Percentiles rank a stretch among this genome's conserved stretches.
Conservation (phyloP, 257 asterid species). For the Capsicum rhomboideum region DNA sequence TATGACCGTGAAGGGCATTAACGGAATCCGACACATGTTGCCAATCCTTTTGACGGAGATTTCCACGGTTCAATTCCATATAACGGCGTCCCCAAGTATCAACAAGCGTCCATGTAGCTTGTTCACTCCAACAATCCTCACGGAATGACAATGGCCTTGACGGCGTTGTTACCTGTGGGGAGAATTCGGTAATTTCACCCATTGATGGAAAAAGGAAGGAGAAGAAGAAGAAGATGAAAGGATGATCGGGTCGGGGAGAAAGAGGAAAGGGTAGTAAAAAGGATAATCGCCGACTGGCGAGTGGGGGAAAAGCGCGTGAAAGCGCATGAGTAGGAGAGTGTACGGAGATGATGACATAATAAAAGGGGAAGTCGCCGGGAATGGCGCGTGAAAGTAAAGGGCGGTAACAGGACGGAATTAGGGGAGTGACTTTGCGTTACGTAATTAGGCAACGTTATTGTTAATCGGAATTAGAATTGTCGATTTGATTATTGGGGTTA, state of each 20-base stretch:
- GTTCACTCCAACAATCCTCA: slow-evolving; percentile 87
- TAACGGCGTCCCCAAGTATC: slow-evolving; percentile 83
- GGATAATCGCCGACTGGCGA: slow-evolving; percentile 28
- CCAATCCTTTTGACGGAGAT: slow-evolving; percentile 86
- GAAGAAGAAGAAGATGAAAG: neutral
- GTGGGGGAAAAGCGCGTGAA: slow-evolving; percentile 19
- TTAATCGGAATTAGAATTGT: neutral
- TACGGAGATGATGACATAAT: slow-evolving; percentile 13
- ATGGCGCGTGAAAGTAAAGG: slow-evolving; percentile 8
- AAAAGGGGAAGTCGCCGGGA: slow-evolving; percentile 3
- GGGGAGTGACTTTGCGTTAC: neutral
- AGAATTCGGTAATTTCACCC: slow-evolving; percentile 51
- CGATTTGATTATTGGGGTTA: neutral
- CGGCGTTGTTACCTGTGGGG: slow-evolving; percentile 30
- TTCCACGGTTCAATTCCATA: slow-evolving; percentile 65
- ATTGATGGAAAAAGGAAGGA: neutral
- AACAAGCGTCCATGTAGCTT: slow-evolving; percentile 68
- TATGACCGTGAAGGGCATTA: slow-evolving; percentile 54
- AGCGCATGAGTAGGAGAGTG: slow-evolving; percentile 12
- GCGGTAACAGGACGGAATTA: neutral
- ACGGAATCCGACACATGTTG: slow-evolving; percentile 75
- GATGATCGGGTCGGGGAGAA: neutral
- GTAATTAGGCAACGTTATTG: neutral
- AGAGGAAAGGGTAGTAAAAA: neutral
- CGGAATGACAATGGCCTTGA: slow-evolving; percentile 52